Evolutionary conservation across 1,284 basidiomycete genomes (phyloP).

Genomic region (Microbotryum saponariae): DNA sequence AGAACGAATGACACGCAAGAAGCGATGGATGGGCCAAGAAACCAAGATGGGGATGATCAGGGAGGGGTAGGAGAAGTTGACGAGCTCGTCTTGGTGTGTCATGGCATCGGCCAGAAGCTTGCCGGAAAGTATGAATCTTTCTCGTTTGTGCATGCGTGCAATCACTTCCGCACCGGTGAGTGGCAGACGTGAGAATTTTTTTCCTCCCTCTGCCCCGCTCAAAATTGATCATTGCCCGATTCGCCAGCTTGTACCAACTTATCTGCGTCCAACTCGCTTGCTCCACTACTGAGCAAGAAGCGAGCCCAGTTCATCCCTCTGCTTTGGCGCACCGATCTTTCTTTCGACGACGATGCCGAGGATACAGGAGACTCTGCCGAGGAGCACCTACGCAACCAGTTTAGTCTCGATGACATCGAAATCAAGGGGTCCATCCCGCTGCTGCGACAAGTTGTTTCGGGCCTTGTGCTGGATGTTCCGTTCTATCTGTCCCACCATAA

Average conservation of each 20-base stretch:
- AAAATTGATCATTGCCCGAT: background rate
- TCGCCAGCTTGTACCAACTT: slow-evolving; percentile 18
- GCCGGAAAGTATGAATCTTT: slow-evolving; percentile 35
- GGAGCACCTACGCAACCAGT: slow-evolving; percentile 32
- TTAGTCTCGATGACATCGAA: slow-evolving; percentile 34
- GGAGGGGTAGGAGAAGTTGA: slow-evolving; percentile 27
- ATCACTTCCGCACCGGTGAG: slow-evolving; percentile 28
- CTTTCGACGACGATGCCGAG: slow-evolving; percentile 32
- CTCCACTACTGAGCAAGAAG: slow-evolving; percentile 30
- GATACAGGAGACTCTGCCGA: slow-evolving; percentile 25
- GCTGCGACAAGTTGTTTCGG: slow-evolving; percentile 37
- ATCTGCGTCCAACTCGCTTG: slow-evolving; percentile 24
- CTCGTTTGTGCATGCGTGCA: slow-evolving; percentile 36
- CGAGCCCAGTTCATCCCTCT: slow-evolving; percentile 38
- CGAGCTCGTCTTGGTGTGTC: slow-evolving; percentile 36
- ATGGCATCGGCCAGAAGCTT: slow-evolving; percentile 37
- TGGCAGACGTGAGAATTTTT: background rate
- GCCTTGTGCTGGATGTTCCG: slow-evolving; percentile 40
- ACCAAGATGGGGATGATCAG: slow-evolving; percentile 16
- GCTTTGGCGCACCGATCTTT: slow-evolving; percentile 35
- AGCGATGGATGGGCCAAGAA: slow-evolving; percentile 23
- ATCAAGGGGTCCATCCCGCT: slow-evolving; percentile 35
- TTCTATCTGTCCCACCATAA: slow-evolving; percentile 39
- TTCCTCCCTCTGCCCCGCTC: background rate
- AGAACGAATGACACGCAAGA: slow-evolving; percentile 26